These are phyloP conservation scores for Moesziomyces aphidis DNA, from an alignment of 1,284 basidiomycete species.

Conservation along the genomic window DNA sequence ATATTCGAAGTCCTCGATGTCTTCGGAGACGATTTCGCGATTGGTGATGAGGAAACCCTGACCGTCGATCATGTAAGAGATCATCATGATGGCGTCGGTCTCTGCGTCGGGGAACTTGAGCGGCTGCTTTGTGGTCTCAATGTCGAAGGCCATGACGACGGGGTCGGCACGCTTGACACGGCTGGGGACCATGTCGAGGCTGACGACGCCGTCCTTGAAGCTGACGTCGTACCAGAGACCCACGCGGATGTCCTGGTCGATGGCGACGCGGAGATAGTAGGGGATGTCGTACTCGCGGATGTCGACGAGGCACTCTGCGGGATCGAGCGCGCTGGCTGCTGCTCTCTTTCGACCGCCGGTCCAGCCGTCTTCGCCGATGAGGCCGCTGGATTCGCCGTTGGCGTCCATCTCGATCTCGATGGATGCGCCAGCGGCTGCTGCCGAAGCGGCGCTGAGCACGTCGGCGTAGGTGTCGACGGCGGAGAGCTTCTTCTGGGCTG, in stretches of 20 bases:
- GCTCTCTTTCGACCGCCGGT: conserved; percentile 36
- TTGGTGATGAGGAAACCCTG: conserved; percentile 98
- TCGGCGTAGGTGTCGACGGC: conserved; percentile 98
- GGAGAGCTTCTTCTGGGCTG: conserved; percentile 91
- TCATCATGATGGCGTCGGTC: conserved; percentile 99
- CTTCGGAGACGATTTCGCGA: conserved; percentile 94
- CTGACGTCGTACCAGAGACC: conserved; percentile 93
- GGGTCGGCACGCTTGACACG: conserved; percentile 98
- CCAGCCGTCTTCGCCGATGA: conserved; percentile 67
- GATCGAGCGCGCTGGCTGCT: conserved; percentile 73
- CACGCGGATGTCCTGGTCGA: conserved; percentile 97
- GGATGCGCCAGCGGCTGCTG: conserved; percentile 33
- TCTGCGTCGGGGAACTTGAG: conserved; percentile 98
- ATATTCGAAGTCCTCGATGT: conserved; percentile 99
- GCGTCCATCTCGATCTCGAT: conserved; percentile 56
- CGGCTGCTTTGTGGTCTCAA: conserved; percentile 97
- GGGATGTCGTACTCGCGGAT: conserved; percentile 96
- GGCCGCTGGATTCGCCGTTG: conserved; percentile 14
- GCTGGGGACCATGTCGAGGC: conserved; percentile 79
- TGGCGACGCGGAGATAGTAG: conserved; percentile 97
- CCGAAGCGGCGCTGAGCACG: conserved; percentile 76
- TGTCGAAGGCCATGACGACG: conserved; percentile 99
- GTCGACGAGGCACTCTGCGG: conserved; percentile 90
- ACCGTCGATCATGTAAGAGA: conserved; percentile 97
- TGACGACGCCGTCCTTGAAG: conserved; percentile 83